Evolutionary conservation across 2,329 filamentous ascomycete species (phyloP).

Genomic region (Ceratocystis diversiconidia): DNA sequence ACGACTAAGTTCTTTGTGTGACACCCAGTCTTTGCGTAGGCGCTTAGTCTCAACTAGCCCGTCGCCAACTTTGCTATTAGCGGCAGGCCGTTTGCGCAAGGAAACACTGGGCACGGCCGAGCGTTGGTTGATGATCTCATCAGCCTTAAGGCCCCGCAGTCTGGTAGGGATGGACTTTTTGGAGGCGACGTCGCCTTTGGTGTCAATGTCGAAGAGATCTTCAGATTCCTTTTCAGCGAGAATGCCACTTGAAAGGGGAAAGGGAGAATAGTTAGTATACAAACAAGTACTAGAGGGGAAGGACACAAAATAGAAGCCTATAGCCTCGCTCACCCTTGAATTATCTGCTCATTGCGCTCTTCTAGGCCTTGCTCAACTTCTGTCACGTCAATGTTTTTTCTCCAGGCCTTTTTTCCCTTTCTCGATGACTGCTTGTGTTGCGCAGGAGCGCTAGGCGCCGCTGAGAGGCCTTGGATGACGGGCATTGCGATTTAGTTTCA

Average conservation of each 20-base stretch:
- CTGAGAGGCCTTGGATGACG: constrained; percentile 35
- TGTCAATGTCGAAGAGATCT: constrained; percentile 76
- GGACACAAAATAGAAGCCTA: background rate
- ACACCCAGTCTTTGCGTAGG: constrained; percentile 63
- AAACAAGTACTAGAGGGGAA: constrained; percentile 18
- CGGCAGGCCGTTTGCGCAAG: constrained; percentile 56
- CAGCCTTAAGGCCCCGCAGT: constrained; percentile 69
- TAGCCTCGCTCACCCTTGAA: constrained; percentile 52
- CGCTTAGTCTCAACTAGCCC: constrained; percentile 63
- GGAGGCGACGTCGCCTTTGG: constrained; percentile 52
- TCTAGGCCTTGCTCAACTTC: constrained; percentile 74
- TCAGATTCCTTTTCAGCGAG: constrained; percentile 69
- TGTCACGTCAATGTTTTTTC: constrained; percentile 91
- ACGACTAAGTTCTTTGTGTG: constrained; percentile 67
- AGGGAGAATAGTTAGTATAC: constrained; percentile 13
- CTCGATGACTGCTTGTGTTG: constrained; percentile 80
- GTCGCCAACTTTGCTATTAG: constrained; percentile 48
- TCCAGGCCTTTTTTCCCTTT: constrained; percentile 97
- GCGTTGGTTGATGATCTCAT: constrained; percentile 78
- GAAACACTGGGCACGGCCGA: constrained; percentile 70
- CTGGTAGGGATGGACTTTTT: constrained; percentile 50
- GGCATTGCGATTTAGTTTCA: constrained; percentile 32
- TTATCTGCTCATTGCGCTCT: constrained; percentile 75
- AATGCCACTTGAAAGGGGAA: constrained; percentile 48
- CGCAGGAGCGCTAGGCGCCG: constrained; percentile 48